Evolutionary conservation across 768 basidiomycete genomes (phyloP).

Genomic region (Lentinula raphanica): DNA sequence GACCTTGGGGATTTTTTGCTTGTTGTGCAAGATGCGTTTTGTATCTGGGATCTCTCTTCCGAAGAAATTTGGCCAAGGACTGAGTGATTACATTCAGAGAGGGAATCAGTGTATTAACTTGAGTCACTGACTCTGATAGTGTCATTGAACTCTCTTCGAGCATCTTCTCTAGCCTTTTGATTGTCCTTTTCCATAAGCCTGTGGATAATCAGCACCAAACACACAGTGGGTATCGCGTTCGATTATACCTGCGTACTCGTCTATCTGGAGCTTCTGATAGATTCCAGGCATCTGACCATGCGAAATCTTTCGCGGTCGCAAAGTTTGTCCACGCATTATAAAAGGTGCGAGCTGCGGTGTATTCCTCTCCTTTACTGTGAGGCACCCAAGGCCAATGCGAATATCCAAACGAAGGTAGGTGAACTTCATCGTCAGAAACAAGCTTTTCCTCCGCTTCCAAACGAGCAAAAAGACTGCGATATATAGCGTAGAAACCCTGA

Average conservation of each 20-base stretch:
- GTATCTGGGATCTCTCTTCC: conserved; percentile 88
- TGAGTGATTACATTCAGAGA: conserved; percentile 20
- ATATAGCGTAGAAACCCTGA: conserved; percentile 88
- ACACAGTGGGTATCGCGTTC: background rate
- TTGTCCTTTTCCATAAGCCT: conserved; percentile 96
- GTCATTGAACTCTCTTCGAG: conserved; percentile 88
- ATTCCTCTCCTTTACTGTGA: conserved; percentile 35
- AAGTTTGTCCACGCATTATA: conserved; percentile 88
- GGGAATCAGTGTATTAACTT: background rate
- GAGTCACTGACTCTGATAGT: conserved; percentile 62
- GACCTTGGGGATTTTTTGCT: conserved; percentile 25
- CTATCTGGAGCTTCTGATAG: conserved; percentile 81
- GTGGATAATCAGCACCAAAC: background rate
- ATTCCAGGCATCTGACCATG: conserved; percentile 86
- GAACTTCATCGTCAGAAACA: conserved; percentile 33
- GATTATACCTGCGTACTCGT: conserved; percentile 62
- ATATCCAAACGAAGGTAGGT: conserved; percentile 82
- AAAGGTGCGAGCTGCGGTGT: conserved; percentile 63
- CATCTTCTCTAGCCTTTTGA: conserved; percentile 84
- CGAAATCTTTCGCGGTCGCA: conserved; percentile 79
- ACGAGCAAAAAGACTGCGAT: conserved; percentile 79
- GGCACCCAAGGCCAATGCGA: conserved; percentile 70
- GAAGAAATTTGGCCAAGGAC: conserved; percentile 70
- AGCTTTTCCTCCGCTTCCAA: conserved; percentile 72
- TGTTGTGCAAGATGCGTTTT: conserved; percentile 56